Conservation (phyloP, 345 rosid species). For the Viola odorata region DNA sequence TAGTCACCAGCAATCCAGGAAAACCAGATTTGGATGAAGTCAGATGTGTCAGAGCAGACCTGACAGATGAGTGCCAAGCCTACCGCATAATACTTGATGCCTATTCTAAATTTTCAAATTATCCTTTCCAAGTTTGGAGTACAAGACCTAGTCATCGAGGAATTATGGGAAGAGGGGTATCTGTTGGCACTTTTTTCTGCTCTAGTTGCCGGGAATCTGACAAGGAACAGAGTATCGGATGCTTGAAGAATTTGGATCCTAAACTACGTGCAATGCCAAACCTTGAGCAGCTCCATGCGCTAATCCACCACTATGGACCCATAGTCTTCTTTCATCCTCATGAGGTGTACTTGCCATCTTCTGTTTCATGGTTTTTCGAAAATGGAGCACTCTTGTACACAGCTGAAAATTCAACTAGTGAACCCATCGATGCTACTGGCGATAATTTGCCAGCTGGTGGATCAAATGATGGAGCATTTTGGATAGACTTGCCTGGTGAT, state of each 20-base stretch:
- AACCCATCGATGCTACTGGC: slow-evolving; percentile 47
- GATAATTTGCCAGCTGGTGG: slow-evolving; percentile 71
- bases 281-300: slow-evolving; percentile 55
- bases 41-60: slow-evolving; percentile 68
- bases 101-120: slow-evolving; percentile 29
- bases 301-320: slow-evolving; percentile 67
- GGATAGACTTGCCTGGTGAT: slow-evolving; percentile 62
- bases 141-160: slow-evolving; percentile 63
- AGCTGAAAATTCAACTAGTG: slow-evolving; percentile 28
- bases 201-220: slow-evolving; percentile 32
- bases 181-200: slow-evolving; percentile 73
- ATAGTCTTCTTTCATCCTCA: slow-evolving; percentile 59
- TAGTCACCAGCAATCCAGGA: slow-evolving; percentile 48
- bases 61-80: slow-evolving; percentile 59
- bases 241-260: slow-evolving; percentile 59
- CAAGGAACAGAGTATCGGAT: slow-evolving; percentile 35
- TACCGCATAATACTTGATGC: slow-evolving; percentile 31
- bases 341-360: slow-evolving; percentile 63
- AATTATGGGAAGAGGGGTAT: slow-evolving; percentile 57
- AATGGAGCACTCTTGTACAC: slow-evolving; percentile 55
- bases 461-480: slow-evolving; percentile 53
- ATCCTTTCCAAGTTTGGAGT: slow-evolving; percentile 57
- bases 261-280: slow-evolving; percentile 69
- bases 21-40: slow-evolving; percentile 67
- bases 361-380: slow-evolving; percentile 58